Evolutionary conservation across 2,329 filamentous ascomycete genomes (phyloP), one percentile per base, ranked within the genome.

Genomic region (Alternaria triticina): DNA sequence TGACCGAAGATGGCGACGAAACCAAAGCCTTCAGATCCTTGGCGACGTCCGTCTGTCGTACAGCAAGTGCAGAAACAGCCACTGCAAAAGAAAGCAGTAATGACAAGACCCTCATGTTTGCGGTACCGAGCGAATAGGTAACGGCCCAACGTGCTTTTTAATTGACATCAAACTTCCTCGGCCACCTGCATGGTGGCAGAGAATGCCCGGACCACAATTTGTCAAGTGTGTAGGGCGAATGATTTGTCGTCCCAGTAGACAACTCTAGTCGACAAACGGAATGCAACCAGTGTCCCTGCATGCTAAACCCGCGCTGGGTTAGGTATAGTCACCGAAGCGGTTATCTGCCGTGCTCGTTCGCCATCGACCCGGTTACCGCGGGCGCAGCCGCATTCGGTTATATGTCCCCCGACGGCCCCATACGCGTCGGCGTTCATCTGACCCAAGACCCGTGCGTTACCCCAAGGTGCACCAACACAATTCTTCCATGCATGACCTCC

Each of bases 11-110:
- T 46, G 60, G 56, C 3, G 57, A 54, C 3, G 57, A 66, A 1
- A 73, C 61, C 17, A 73, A 33, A 4, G 46, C 22, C 36, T 64
- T 47, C 20, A 73, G 55, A 45, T 71, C 70, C 20, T 46, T 33
- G 7, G 63, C 66, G 22, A 73, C 58, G 25, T 60, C 23, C 2
- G 61, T 58, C 40, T 62, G 59, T 43, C 50, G 58, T 15, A 67
- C 46, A 25, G 58, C 64, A 36, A 71, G 40, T 27, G 71, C 70
- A 47, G 67, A 56, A 10, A 62, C 56, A 6, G 54, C 66, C 25
- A 62, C 57, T 23, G 54, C 55, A 25, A 65, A 62, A 15, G 63
- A 61, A 17, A 68, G 54, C 17, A 69, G 58, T 5, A 70, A 11
- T 45, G 59, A 59, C 20, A 69, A 58, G 33, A 64, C 51, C 28